Evolutionary conservation across 2,329 filamentous ascomycete species (phyloP), one percentile per base, ranked within the genome.

Genomic region (Phyllosticta paracitricarpa): DNA sequence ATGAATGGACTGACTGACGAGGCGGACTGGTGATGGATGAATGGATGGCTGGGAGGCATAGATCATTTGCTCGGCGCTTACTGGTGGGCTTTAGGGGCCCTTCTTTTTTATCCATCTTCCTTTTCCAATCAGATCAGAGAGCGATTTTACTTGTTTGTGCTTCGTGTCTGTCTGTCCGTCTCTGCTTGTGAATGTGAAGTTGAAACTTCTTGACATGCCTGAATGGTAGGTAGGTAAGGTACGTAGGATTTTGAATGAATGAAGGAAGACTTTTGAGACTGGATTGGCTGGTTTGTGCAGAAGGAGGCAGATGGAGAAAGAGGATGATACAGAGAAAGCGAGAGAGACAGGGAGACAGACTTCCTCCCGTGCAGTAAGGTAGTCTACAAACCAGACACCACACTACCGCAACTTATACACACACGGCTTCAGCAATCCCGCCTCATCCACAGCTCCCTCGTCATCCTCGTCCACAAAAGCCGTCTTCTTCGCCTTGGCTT

Each of bases 341-440:
- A 22, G 19, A 22, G 19, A 22, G 19, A 22, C 52, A 7, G 30
- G 10, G 30, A 33, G 7, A 33, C 58, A 60, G 22, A 26, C 28
- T 51, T 51, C 24, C 19, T 22, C 19, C 19, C 19, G 19, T 22
- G 19, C 19, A 22, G 19, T 22, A 1, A 22, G 19, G 19, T 22
- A 2, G 19, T 22, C 19, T 22, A 22, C 7, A 51, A 8, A 28
- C 19, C n/a, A 24, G 25, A n/a, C 10, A 12, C 17, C 17, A 22
- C 5, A 54, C 54, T 80, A 95, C 68, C 93, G 84, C 66, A 92
- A 83, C 79, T 97, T 97, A 76, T 97, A 97, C 64, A 97, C 85
- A 77, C 94, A 97, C 19, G 94, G 94, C 79, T 97, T 97, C 67
- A 99, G 75, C 61, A 93, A 89, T 66, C 87, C 78, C 62, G 83